Percentiles rank a stretch among this genome's conserved stretches.
Conservation (phyloP, 495 filamentous ascomycete genomes). For the Penicillium psychrofluorescens region DNA sequence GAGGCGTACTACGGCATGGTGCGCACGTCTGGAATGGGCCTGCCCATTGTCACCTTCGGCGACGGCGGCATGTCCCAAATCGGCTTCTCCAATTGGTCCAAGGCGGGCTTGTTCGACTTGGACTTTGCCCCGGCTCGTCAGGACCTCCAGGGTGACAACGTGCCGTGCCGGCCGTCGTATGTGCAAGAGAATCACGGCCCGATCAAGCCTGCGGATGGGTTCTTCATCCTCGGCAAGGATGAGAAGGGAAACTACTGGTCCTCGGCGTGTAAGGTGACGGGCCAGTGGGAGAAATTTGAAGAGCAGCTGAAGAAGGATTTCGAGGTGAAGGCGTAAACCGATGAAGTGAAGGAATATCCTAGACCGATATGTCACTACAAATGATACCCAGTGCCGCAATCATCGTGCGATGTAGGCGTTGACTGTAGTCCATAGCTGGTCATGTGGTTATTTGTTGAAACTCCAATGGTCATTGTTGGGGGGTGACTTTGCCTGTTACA, state of each 20-base stretch:
- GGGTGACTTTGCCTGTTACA: no score
- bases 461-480: no score
- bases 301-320: conserved; percentile 10
- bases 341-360: no score
- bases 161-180: conserved; percentile 20
- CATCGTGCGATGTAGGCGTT: no score
- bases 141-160: neutral
- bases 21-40: conserved; percentile 8
- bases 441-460: no score
- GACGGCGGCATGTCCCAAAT: conserved; percentile 25
- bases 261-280: conserved; percentile 14
- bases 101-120: conserved; percentile 34
- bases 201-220: conserved; percentile 15
- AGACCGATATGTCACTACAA: no score
- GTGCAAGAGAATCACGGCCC: conserved; percentile 21
- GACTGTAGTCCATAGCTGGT: no score
- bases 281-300: conserved; percentile 18
- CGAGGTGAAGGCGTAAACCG: neutral
- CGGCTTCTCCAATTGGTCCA: conserved; percentile 40
- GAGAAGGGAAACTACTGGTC: conserved; percentile 43
- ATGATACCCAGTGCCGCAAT: no score
- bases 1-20: conserved; percentile 23
- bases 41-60: conserved; percentile 25
- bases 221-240: conserved; percentile 41
- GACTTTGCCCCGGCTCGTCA: conserved; percentile 36